Percentiles rank a stretch among this genome's conserved stretches.
phyloP scores from a whole-genome alignment of 2,329 filamentous ascomycete genomes.

The Coniella vitis region DNA sequence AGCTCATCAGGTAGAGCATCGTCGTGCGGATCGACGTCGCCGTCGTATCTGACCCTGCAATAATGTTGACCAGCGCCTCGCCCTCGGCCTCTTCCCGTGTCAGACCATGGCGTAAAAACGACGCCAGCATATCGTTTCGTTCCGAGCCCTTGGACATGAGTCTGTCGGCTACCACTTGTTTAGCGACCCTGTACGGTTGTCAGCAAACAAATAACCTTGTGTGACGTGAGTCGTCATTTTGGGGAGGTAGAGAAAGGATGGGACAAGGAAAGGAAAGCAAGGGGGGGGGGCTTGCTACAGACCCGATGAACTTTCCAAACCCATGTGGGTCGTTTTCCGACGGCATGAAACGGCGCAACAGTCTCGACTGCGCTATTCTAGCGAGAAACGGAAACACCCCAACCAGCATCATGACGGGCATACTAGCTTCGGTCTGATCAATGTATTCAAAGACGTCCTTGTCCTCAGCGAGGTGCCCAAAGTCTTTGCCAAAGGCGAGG shows the following conservation, averaged over 20 bases:
- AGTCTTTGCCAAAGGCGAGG: slow-evolving; percentile 41
- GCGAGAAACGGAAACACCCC: slow-evolving; percentile 14
- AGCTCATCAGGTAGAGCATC: slow-evolving; percentile 39
- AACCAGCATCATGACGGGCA: slow-evolving; percentile 28
- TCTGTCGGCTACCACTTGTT: slow-evolving; percentile 23
- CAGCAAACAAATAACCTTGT: slow-evolving; percentile 2
- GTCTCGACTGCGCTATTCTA: slow-evolving; percentile 10
- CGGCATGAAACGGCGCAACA: slow-evolving; percentile 13
- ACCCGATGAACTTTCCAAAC: slow-evolving; percentile 17
- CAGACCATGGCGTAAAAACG: slow-evolving; percentile 33
- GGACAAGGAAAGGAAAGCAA: background rate
- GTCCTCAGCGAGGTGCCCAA: slow-evolving; percentile 40
- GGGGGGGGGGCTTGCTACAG: background rate
- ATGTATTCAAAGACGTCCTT: slow-evolving; percentile 27
- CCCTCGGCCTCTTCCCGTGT: slow-evolving; percentile 35
- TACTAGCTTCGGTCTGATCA: slow-evolving; percentile 24
- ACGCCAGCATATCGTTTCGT: slow-evolving; percentile 32
- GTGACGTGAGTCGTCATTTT: slow-evolving; percentile 1
- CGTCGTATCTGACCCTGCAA: slow-evolving; percentile 47
- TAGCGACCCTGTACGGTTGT: slow-evolving; percentile 15
- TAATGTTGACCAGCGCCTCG: slow-evolving; percentile 34
- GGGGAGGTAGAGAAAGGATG: background rate
- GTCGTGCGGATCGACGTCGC: slow-evolving; percentile 40
- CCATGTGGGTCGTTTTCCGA: slow-evolving; percentile 16
- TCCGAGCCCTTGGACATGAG: slow-evolving; percentile 23